Percentiles rank a stretch among this genome's conserved stretches.
These are phyloP conservation scores for Vitis riparia DNA, from an alignment of 164 flowering plant species.

Conservation along the genomic window DNA sequence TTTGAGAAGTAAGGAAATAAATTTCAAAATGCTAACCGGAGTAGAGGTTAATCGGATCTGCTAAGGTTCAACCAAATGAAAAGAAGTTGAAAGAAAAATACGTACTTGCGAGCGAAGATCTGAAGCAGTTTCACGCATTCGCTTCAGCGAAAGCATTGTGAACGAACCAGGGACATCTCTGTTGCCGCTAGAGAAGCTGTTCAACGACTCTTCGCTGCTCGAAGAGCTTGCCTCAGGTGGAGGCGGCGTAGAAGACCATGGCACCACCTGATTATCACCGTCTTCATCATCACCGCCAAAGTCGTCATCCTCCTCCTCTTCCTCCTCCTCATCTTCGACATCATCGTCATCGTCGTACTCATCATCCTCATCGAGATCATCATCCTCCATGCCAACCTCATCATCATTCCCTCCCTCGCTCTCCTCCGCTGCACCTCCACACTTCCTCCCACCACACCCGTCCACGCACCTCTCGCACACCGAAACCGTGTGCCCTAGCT, in stretches of 20 bases:
- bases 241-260: constrained; percentile 31
- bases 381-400: not conserved
- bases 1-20: not conserved
- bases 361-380: not conserved
- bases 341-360: not conserved
- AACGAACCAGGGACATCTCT: not conserved
- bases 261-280: constrained; percentile 43
- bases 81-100: not conserved
- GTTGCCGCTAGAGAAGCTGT: not conserved
- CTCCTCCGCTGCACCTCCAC: no score
- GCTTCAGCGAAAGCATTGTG: constrained; percentile 9
- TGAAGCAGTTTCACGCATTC: constrained; percentile 11
- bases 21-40: not conserved
- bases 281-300: constrained; percentile 10
- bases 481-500: constrained; percentile 25
- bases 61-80: not conserved
- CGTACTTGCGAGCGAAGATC: constrained; percentile 21
- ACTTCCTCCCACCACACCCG: not conserved
- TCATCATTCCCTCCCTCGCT: not conserved
- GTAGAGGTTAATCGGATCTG: no score
- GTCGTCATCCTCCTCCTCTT: not conserved
- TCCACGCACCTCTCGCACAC: constrained; percentile 30
- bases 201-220: constrained; percentile 20
- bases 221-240: constrained; percentile 31
- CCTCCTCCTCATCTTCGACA: constrained; percentile 4